phyloP scores from a whole-genome alignment of 164 flowering plant genomes.

The Santalum album region DNA sequence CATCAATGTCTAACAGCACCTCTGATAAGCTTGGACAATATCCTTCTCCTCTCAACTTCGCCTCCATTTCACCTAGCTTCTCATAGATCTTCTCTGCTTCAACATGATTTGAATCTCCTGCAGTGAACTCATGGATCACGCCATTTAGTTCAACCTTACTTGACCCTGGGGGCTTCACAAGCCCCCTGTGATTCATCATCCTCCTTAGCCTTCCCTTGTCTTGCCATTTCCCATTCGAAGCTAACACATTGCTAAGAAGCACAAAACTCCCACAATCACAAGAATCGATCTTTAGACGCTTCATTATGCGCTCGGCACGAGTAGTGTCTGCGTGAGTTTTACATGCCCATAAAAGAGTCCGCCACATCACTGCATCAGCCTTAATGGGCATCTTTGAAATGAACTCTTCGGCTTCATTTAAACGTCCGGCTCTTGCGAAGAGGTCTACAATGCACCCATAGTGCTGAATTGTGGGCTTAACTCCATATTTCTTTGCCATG shows the following conservation, averaged over 20 bases:
- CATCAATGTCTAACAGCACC: conserved; percentile 34
- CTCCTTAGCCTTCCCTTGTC: conserved; percentile 35
- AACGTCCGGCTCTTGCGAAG: conserved; percentile 31
- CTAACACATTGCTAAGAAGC: conserved; percentile 36
- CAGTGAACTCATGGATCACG: conserved; percentile 32
- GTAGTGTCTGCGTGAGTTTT: conserved; percentile 29
- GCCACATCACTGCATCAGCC: conserved; percentile 35
- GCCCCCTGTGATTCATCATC: conserved; percentile 29
- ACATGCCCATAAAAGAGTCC: conserved; percentile 37
- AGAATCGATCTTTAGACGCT: conserved; percentile 16
- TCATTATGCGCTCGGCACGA: conserved; percentile 25
- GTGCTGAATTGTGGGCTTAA: conserved; percentile 38
- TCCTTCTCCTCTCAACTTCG: conserved; percentile 19
- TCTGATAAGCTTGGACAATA: conserved; percentile 28
- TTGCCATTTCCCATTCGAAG: conserved; percentile 36
- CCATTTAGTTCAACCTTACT: conserved; percentile 40
- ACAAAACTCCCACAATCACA: conserved; percentile 30
- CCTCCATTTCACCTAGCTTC: conserved; percentile 32
- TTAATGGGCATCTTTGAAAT: conserved; percentile 32
- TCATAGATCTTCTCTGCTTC: conserved; percentile 28
- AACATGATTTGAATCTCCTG: conserved; percentile 34
- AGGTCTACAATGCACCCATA: conserved; percentile 50
- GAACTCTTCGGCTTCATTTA: conserved; percentile 37
- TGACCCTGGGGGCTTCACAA: conserved; percentile 31
- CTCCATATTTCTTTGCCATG: conserved; percentile 25